These are phyloP conservation scores for Dipteronia dyeriana DNA, from an alignment of 345 rosid genomes.

Conservation along the genomic window DNA sequence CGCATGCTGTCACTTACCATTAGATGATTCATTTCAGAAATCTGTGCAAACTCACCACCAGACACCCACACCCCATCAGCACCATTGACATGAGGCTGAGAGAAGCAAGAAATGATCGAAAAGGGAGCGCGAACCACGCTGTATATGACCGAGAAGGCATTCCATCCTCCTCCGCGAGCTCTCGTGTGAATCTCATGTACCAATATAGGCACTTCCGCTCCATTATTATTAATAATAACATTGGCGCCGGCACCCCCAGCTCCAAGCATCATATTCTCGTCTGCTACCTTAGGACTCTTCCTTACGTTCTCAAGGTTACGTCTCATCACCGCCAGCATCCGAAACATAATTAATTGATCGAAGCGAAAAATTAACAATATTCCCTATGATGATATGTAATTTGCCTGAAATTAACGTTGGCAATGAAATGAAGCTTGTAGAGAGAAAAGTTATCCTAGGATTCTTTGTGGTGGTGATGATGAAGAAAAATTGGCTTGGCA, in stretches of 20 bases:
- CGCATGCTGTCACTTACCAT: constrained; percentile 93
- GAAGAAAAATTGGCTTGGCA: background rate
- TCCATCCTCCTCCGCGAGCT: constrained; percentile 19
- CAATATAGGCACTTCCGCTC: constrained; percentile 26
- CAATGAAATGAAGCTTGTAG: background rate
- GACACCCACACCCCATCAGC: constrained; percentile 77
- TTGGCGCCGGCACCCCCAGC: background rate
- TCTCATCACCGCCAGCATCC: constrained; percentile 35
- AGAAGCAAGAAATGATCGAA: constrained; percentile 64
- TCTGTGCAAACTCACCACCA: constrained; percentile 58
- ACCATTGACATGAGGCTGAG: constrained; percentile 64
- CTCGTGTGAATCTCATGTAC: constrained; percentile 13
- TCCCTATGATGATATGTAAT: background rate
- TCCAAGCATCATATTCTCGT: constrained; percentile 58
- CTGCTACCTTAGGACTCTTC: constrained; percentile 75
- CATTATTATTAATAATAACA: constrained; percentile 8
- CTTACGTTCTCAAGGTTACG: constrained; percentile 51
- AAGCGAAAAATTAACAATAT: too few species aligned
- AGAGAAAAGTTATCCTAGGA: background rate
- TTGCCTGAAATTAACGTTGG: background rate
- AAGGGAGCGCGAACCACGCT: constrained; percentile 51
- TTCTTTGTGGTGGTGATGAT: background rate
- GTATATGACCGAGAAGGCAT: constrained; percentile 39
- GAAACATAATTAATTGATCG: constrained; percentile 35
- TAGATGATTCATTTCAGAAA: constrained; percentile 78